These are phyloP conservation scores for Russula vinacea DNA, from an alignment of 768 basidiomycete species.

Conservation along the genomic window DNA sequence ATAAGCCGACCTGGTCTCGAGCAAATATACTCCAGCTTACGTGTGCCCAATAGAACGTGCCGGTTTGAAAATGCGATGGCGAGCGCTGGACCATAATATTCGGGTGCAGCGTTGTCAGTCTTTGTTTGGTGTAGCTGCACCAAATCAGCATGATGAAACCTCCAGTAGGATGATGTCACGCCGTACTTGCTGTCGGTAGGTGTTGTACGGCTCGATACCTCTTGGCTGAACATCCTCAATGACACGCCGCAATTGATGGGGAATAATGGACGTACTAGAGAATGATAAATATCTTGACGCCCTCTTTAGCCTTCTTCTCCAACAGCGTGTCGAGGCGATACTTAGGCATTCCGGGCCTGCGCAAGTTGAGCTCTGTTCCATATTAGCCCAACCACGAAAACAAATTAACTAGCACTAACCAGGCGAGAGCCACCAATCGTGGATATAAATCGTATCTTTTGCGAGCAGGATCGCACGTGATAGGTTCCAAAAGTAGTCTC, in stretches of 20 bases:
- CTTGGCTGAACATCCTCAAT: constrained; percentile 55
- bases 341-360: constrained; percentile 77
- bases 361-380: constrained; percentile 69
- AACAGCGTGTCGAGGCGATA: constrained; percentile 86
- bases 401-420: constrained; percentile 42
- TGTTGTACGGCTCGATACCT: constrained; percentile 93
- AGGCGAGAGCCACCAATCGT: constrained; percentile 98
- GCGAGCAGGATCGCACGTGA: constrained; percentile 88
- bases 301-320: constrained; percentile 88
- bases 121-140: constrained; percentile 79
- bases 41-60: constrained; percentile 98
- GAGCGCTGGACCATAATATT: constrained; percentile 97
- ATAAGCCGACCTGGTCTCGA: constrained; percentile 4
- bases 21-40: constrained; percentile 44
- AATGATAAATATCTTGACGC: constrained; percentile 94
- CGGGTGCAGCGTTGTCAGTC: constrained; percentile 71
- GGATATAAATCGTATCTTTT: constrained; percentile 86
- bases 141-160: not conserved
- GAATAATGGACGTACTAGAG: constrained; percentile 61
- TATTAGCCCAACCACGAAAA: constrained; percentile 11
- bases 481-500: constrained; percentile 98
- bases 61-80: constrained; percentile 95
- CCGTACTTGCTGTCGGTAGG: constrained; percentile 88
- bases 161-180: not conserved
- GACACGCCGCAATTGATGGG: not conserved